Evolutionary conservation across 306 rosid species (phyloP), one percentile per base, ranked within the genome.

Genomic region (Psophocarpus tetragonolobus): DNA sequence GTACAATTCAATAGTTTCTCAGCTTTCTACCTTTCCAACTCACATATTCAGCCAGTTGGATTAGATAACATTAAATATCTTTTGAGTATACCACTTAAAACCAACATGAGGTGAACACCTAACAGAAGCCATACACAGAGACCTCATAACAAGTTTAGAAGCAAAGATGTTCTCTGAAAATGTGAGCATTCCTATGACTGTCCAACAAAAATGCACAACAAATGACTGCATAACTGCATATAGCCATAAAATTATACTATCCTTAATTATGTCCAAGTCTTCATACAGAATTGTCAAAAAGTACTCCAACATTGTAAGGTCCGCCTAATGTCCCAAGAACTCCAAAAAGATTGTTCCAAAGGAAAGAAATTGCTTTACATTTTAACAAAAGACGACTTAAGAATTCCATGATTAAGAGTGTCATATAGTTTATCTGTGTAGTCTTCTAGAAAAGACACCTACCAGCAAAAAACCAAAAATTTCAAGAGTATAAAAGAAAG

Each of bases 121-220:
- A 15, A 8, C 17, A 73, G 23, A 54, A 36, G 54, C 51, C 36
- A 56, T 15, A n/a, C 21, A 36, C 41, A 35, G n/a, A 6, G 13
- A 17, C 62, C 48, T 8, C 35, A 15, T 20, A 36, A 20, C 35
- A 51, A 35, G 38, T 54, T 56, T 26, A 29, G 32, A 75, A 44
- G 71, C 47, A 61, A 75, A 60, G 27, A 74, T 33, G 42, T 27
- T 26, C 26, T 58, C 68, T 54, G 26, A 58, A 71, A 33, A 33
- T 24, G 63, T 45, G 15, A 17, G 72, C 26, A 13, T 70, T 61
- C 72, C 23, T 20, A 13, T 70, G 47, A 65, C 23, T 20, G 78
- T 60, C 24, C 56, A 60, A 58, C 77, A 47, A 69, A 69, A 69
- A 70, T 32, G 39, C 48, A 57, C 26, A 18, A 57, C 26, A 18